A percentile compares a stretch with the other conserved stretches of the same genome.
Evolutionary conservation across 1,139 yeast genomes (phyloP).

Genomic region (Candida buenavistaensis): DNA sequence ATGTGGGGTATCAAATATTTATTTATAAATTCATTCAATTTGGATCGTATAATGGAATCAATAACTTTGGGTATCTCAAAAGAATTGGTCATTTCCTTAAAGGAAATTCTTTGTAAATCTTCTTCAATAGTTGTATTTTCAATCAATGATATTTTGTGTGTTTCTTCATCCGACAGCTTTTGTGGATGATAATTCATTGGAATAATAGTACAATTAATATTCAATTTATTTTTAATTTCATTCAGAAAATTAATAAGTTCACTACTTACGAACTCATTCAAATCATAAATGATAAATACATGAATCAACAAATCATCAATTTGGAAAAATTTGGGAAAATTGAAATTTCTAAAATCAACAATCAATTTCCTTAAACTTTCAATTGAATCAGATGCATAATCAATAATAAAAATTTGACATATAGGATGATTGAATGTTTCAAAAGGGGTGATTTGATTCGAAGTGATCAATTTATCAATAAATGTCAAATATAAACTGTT

Average conservation of each 20-base stretch:
- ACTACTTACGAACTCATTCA: slow-evolving; percentile 19
- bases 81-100: slow-evolving; percentile 20
- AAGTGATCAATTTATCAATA: slow-evolving; percentile 60
- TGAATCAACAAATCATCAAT: slow-evolving; percentile 54
- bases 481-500: slow-evolving; percentile 54
- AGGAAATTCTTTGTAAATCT: slow-evolving; percentile 44
- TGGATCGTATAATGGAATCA: slow-evolving; percentile 39
- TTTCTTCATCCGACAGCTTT: slow-evolving; percentile 12
- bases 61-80: slow-evolving; percentile 35
- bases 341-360: slow-evolving; percentile 43
- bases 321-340: slow-evolving; percentile 60
- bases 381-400: slow-evolving; percentile 47
- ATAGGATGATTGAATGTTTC: slow-evolving; percentile 92
- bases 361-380: slow-evolving; percentile 42
- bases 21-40: slow-evolving; percentile 55
- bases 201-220: slow-evolving; percentile 28
- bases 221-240: slow-evolving; percentile 25
- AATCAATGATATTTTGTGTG: slow-evolving; percentile 21
- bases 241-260: slow-evolving; percentile 36
- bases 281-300: slow-evolving; percentile 42
- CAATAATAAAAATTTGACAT: slow-evolving; percentile 69
- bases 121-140: slow-evolving; percentile 56
- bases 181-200: slow-evolving; percentile 20
- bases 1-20: slow-evolving; percentile 71
- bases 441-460: slow-evolving; percentile 69